phyloP scores from a whole-genome alignment of 352 stramenopile species.

The Blastocystis sp. region DNA sequence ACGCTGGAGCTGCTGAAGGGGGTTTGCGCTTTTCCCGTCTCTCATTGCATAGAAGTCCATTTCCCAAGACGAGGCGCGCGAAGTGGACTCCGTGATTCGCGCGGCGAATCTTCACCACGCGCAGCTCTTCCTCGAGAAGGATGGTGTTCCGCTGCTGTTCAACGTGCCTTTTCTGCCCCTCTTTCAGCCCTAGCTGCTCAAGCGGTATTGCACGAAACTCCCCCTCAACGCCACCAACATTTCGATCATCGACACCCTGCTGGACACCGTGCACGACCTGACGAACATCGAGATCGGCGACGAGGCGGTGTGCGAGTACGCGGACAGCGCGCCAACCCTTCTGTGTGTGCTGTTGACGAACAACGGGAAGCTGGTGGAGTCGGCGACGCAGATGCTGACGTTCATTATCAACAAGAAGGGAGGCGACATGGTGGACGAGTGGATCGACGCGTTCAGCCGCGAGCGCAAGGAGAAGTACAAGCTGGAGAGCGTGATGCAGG shows the following conservation, averaged over 20 bases:
- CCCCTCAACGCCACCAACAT: background rate
- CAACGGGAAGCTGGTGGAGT: conserved; percentile 14
- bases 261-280: conserved; percentile 21
- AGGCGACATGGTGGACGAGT: conserved; percentile 16
- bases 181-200: conserved; percentile 39
- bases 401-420: conserved; percentile 29
- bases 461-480: background rate
- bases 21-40: background rate
- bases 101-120: conserved; percentile 9
- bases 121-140: conserved; percentile 33
- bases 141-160: conserved; percentile 26
- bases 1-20: conserved; percentile 42
- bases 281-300: background rate
- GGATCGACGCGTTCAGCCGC: conserved; percentile 20
- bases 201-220: conserved; percentile 25
- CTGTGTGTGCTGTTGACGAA: conserved; percentile 25
- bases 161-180: background rate
- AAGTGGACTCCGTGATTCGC: conserved; percentile 37
- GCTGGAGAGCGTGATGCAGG: conserved; percentile 38
- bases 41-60: conserved; percentile 8
- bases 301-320: conserved; percentile 19
- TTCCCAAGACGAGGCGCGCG: background rate
- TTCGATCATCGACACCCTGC: conserved; percentile 3
- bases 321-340: conserved; percentile 17
- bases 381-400: background rate